Evolutionary conservation across 139 green algal species (phyloP).

Genomic region (Microglena sp.): DNA sequence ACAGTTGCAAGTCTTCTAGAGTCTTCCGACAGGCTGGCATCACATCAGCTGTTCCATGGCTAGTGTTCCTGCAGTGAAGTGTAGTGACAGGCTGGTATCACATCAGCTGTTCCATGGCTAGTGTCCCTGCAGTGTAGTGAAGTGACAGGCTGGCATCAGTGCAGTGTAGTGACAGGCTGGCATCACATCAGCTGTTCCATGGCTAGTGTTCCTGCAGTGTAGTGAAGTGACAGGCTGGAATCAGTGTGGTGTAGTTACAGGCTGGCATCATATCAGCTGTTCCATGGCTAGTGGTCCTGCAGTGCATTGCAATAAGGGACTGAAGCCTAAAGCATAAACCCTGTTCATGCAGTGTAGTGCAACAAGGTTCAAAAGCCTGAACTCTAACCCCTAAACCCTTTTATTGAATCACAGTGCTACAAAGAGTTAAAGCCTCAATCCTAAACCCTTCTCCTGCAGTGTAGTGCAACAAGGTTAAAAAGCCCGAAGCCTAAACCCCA

Average conservation of each 20-base stretch:
- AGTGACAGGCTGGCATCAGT: constrained; percentile 23
- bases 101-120: constrained; percentile 20
- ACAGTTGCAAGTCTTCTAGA: constrained; percentile 63
- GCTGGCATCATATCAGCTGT: constrained; percentile 16
- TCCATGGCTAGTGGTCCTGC: constrained; percentile 47
- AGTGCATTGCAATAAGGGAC: no score
- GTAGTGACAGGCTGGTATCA: constrained; percentile 23
- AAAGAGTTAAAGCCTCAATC: no score
- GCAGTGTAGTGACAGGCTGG: neutral
- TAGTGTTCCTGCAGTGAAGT: constrained; percentile 54
- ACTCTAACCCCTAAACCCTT: no score
- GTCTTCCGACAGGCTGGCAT: constrained; percentile 26
- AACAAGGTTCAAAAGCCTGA: no score
- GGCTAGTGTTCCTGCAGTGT: constrained; percentile 58
- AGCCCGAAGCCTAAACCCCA: no score
- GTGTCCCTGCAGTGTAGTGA: constrained; percentile 54
- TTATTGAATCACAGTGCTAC: no score
- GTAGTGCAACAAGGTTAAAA: no score
- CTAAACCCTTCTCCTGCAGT: no score
- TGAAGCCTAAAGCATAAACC: no score
- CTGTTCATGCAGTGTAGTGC: no score
- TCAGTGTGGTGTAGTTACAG: constrained; percentile 11
- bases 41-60: constrained; percentile 24
- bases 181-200: constrained; percentile 25
- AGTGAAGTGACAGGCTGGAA: constrained; percentile 25